phyloP scores from a whole-genome alignment of 1,139 yeast species.

The Suhomyces chickasaworum region DNA sequence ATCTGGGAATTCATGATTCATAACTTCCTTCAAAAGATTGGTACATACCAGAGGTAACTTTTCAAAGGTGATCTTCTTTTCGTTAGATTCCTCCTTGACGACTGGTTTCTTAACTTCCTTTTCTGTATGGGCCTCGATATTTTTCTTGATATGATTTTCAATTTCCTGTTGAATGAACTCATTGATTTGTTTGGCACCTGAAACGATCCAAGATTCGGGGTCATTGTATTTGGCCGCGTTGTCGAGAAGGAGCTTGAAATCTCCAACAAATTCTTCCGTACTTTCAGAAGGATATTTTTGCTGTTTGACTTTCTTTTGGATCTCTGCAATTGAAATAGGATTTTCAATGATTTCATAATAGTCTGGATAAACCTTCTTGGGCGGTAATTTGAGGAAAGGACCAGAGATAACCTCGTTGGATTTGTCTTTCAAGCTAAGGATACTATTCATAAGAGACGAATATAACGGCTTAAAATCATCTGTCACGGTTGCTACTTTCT shows the following conservation, averaged over 20 bases:
- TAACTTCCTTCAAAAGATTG: conserved; percentile 36
- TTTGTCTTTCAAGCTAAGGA: conserved; percentile 34
- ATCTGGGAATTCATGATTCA: conserved; percentile 45
- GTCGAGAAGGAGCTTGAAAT: conserved; percentile 56
- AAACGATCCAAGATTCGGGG: conserved; percentile 61
- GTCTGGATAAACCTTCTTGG: conserved; percentile 77
- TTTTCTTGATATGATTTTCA: conserved; percentile 24
- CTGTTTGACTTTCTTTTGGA: conserved; percentile 47
- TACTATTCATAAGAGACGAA: conserved; percentile 27
- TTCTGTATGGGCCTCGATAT: conserved; percentile 16
- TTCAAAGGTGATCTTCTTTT: conserved; percentile 21
- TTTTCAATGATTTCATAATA: conserved; percentile 65
- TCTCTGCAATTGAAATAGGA: conserved; percentile 74
- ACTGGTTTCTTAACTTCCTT: conserved; percentile 18
- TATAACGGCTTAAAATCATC: conserved; percentile 33
- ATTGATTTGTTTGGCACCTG: conserved; percentile 49
- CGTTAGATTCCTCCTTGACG: conserved; percentile 10
- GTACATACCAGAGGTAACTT: conserved; percentile 29
- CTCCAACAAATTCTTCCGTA: conserved; percentile 49
- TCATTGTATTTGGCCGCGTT: conserved; percentile 68
- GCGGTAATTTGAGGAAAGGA: conserved; percentile 70
- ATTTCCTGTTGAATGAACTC: conserved; percentile 48
- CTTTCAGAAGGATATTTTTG: conserved; percentile 33
- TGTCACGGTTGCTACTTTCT: conserved; percentile 19
- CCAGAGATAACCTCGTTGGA: conserved; percentile 41